phyloP scores from a whole-genome alignment of 345 rosid genomes.

The Bruguiera sexangula region DNA sequence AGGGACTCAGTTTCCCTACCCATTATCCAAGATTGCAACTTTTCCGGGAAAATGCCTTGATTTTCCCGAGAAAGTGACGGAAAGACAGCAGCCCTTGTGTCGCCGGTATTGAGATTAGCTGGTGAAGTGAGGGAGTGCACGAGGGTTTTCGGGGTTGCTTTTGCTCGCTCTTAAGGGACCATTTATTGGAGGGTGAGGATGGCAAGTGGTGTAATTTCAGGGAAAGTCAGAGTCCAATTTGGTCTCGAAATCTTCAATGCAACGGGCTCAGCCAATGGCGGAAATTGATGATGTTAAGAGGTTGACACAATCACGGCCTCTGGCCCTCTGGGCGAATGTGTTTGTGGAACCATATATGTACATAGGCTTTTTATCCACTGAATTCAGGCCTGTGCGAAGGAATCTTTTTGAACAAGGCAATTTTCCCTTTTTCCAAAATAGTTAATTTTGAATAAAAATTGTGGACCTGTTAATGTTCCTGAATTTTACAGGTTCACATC shows the following conservation, averaged over 20 bases:
- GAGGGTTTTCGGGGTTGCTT: neutral
- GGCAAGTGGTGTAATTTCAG: constrained; percentile 41
- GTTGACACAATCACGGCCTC: neutral
- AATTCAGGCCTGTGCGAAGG: neutral
- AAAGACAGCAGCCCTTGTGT: constrained; percentile 22
- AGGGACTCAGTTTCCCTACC: constrained; percentile 40
- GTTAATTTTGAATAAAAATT: neutral
- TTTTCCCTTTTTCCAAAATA: neutral
- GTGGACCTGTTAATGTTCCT: neutral
- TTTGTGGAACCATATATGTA: no score
- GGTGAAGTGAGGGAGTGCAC: neutral
- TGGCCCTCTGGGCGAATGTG: neutral
- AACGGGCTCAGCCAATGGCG: neutral
- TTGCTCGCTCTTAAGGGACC: neutral
- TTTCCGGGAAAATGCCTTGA: constrained; percentile 16
- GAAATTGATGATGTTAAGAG: neutral
- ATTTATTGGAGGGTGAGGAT: constrained; percentile 24
- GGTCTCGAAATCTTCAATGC: constrained; percentile 30
- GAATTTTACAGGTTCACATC: neutral
- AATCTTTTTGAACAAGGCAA: neutral
- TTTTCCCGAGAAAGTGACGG: constrained; percentile 19
- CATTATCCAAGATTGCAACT: constrained; percentile 4
- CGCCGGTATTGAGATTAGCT: neutral
- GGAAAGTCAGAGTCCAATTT: constrained; percentile 34
- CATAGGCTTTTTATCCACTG: neutral